Base-by-base conservation (phyloP, 1,284 basidiomycete genomes). In the Tilletia walkeri region DNA sequence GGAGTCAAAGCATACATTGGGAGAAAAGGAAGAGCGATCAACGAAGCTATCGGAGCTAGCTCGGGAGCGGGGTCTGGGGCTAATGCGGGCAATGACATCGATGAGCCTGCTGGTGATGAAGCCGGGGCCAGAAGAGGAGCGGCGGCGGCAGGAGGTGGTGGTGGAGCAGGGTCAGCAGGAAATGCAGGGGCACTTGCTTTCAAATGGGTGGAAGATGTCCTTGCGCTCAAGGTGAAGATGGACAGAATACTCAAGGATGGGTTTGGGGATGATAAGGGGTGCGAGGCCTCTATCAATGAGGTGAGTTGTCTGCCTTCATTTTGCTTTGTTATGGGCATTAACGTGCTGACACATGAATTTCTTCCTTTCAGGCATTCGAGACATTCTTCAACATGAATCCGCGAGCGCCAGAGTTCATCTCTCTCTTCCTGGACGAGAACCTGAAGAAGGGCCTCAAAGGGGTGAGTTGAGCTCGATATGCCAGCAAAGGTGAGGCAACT, bases 401-500 rank as follows among this genome's bases (percentile, higher is more conserved):
- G 65, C 91, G 92, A 76, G 89, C 93, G 9, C 90, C 96, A 2
- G 96, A 99, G 80, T 99, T 90, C 84, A 93, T 98, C 66, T 99
- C 95, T 1, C 86, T 99, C 70, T 99, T 94, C 85, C 95, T 99
- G 74, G 96, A 99, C 80, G 95, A 99, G 78, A 91, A 99, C 83
- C 87, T 99, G 50, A 95, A 92, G 85, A 94, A 94, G 83, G 95
- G 96, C 0, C 87, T 98, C 45, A 97, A 95, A 86, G 92, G 93
- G 67, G 94, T 95, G 82, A 76, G 92, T 69, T 20, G 12, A 12
- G 34, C 14, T 4, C 6, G 10, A 30, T 0, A 18, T 47, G 3
- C 18, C 7, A 20, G 6, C 39, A 7, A 45, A 45, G 65, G 3
- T n/a, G 5, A 12, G 63, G 45, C 41, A 45, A 47, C 63, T 4